Evolutionary conservation across 192 early-diverging fungal species (phyloP).

Genomic region (Dispira simplex): DNA sequence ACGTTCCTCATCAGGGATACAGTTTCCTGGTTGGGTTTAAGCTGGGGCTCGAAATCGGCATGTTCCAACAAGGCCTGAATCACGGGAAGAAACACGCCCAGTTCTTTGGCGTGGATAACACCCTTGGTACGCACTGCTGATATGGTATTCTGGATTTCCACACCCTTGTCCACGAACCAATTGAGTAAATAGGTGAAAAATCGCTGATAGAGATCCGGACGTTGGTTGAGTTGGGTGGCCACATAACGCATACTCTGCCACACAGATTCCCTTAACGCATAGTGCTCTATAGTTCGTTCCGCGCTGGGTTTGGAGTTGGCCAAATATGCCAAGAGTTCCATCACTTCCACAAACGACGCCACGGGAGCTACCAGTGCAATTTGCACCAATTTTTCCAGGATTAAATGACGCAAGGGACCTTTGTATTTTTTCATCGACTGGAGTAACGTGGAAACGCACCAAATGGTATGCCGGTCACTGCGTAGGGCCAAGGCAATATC

Average conservation of each 20-base stretch:
- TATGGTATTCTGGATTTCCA: conserved; percentile 31
- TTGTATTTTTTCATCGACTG: conserved; percentile 38
- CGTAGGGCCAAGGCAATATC: conserved; percentile 16
- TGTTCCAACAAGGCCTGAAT: conserved; percentile 40
- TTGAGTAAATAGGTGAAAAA: conserved; percentile 34
- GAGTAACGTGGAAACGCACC: conserved; percentile 44
- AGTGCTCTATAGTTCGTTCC: not conserved
- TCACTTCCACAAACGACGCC: conserved; percentile 41
- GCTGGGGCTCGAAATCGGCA: conserved; percentile 36
- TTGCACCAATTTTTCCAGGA: conserved; percentile 37
- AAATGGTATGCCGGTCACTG: conserved; percentile 30
- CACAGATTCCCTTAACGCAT: not conserved
- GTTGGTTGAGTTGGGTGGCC: conserved; percentile 26
- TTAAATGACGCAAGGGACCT: conserved; percentile 28
- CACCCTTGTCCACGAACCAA: conserved; percentile 44
- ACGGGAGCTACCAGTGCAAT: conserved; percentile 40
- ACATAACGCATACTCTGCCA: conserved; percentile 14
- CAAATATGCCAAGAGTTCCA: conserved; percentile 12
- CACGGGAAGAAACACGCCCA: conserved; percentile 44
- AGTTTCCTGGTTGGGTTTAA: conserved; percentile 39
- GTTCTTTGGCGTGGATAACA: conserved; percentile 27
- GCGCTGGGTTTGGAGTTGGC: not conserved
- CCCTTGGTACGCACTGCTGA: conserved; percentile 14
- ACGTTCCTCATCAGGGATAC: conserved; percentile 67
- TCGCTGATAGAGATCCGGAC: conserved; percentile 36